phyloP scores from a whole-genome alignment of 139 green algal species.

The Coelastrella sp. region DNA sequence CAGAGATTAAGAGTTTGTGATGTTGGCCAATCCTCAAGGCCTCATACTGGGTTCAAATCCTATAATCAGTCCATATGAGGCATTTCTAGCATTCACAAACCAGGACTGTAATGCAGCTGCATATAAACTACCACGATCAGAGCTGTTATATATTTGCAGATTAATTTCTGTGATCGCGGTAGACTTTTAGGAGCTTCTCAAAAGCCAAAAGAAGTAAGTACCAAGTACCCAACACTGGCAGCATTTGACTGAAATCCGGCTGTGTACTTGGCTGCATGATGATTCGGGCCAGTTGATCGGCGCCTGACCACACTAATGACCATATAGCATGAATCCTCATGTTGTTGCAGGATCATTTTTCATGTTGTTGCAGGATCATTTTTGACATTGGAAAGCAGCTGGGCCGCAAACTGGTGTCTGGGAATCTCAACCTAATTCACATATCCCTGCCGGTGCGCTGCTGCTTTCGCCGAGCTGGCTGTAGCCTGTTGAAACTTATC shows the following conservation, averaged over 20 bases:
- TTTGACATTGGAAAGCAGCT: conserved; percentile 74
- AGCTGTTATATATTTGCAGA: too few species aligned
- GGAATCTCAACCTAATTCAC: conserved; percentile 88
- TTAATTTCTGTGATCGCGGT: too few species aligned
- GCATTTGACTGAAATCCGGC: too few species aligned
- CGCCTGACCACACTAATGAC: too few species aligned
- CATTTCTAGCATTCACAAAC: conserved; percentile 73
- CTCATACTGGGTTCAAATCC: conserved; percentile 90
- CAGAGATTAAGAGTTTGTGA: conserved; percentile 85
- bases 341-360: too few species aligned
- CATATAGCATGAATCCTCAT: too few species aligned
- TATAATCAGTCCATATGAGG: conserved; percentile 94
- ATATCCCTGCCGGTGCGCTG: conserved; percentile 79
- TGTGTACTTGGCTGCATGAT: too few species aligned
- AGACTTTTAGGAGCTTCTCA: not conserved
- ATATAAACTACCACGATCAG: conserved; percentile 24
- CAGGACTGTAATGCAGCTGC: conserved; percentile 28
- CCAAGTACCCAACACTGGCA: not conserved
- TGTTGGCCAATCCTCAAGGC: conserved; percentile 77
- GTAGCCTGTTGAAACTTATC: too few species aligned
- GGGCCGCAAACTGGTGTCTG: conserved; percentile 65
- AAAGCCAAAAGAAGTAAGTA: conserved; percentile 2
- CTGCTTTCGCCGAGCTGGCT: not conserved
- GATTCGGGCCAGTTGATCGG: too few species aligned
- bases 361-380: conserved; percentile 61